Percentiles rank a stretch among this genome's conserved stretches.
Evolutionary conservation across 345 rosid species (phyloP).

Genomic region (Odontarrhena argentea): DNA sequence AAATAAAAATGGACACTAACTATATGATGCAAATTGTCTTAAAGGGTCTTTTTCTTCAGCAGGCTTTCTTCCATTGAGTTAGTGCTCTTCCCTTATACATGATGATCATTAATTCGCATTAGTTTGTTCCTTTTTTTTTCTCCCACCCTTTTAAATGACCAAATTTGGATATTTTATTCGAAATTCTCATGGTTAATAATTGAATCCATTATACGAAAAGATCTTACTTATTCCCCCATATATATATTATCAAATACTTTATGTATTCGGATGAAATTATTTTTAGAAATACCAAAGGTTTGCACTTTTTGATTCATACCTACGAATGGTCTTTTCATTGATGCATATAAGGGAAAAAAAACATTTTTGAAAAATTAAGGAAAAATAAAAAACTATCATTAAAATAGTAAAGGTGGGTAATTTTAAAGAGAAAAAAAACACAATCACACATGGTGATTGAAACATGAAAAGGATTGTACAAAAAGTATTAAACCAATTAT

Average conservation of each 20-base stretch:
- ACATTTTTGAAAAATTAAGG: slow-evolving; percentile 5
- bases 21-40: slow-evolving; percentile 41
- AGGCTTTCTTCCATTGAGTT: slow-evolving; percentile 46
- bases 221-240: slow-evolving; percentile 1
- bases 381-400: slow-evolving; percentile 5
- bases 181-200: slow-evolving; percentile 30
- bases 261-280: slow-evolving; percentile 13
- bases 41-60: slow-evolving; percentile 41
- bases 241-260: slow-evolving; percentile 21
- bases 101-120: slow-evolving; percentile 43
- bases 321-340: slow-evolving; percentile 35
- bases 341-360: slow-evolving; percentile 28
- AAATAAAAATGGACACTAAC: slow-evolving; percentile 24
- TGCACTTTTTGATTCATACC: slow-evolving; percentile 41
- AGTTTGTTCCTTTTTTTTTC: slow-evolving; percentile 23
- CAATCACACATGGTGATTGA: slow-evolving; percentile 44
- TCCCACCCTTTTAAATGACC: slow-evolving; percentile 28
- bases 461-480: slow-evolving; percentile 43
- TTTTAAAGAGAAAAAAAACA: slow-evolving; percentile 30
- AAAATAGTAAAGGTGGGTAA: slow-evolving; percentile 20
- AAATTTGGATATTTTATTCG: slow-evolving; percentile 31
- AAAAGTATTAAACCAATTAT: slow-evolving; percentile 41
- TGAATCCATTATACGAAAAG: slow-evolving; percentile 21
- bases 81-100: slow-evolving; percentile 44
- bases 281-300: slow-evolving; percentile 23